A percentile compares a stretch with the other conserved stretches of the same genome.
phyloP scores from a whole-genome alignment of 2,329 filamentous ascomycete species.

The Fusarium penzigii region DNA sequence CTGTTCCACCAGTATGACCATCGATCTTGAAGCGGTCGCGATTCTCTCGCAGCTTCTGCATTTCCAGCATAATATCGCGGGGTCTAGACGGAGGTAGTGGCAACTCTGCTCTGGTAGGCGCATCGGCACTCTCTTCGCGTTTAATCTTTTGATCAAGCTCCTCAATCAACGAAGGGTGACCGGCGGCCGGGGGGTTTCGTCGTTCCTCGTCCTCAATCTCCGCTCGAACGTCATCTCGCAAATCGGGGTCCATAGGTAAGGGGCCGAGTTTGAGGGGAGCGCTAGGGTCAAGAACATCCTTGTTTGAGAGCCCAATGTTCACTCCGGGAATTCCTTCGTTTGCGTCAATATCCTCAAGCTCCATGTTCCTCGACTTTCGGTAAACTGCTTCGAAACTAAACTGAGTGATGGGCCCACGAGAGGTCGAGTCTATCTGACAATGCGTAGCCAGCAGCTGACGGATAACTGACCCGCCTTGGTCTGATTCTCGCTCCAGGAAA shows the following conservation, averaged over 20 bases:
- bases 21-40: slow-evolving; percentile 90
- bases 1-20: slow-evolving; percentile 77
- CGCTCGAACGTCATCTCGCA: slow-evolving; percentile 82
- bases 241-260: slow-evolving; percentile 78
- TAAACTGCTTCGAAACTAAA: slow-evolving; percentile 64
- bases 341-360: slow-evolving; percentile 63
- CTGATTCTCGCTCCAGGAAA: slow-evolving; percentile 84
- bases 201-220: slow-evolving; percentile 85
- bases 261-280: slow-evolving; percentile 73
- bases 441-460: slow-evolving; percentile 68
- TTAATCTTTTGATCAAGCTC: slow-evolving; percentile 89
- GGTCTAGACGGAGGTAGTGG: slow-evolving; percentile 87
- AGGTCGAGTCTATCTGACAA: slow-evolving; percentile 59
- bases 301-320: slow-evolving; percentile 62
- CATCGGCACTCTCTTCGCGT: slow-evolving; percentile 84
- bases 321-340: slow-evolving; percentile 66
- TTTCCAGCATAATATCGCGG: slow-evolving; percentile 89
- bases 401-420: slow-evolving; percentile 63
- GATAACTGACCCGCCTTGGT: slow-evolving; percentile 77
- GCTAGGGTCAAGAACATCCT: slow-evolving; percentile 58
- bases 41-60: slow-evolving; percentile 90
- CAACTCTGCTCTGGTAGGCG: slow-evolving; percentile 73
- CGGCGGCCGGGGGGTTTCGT: slow-evolving; percentile 70
- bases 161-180: slow-evolving; percentile 74
- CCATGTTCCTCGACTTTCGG: slow-evolving; percentile 57